These are phyloP conservation scores for Yarrowia sp. DNA, from an alignment of 805 yeast species.

Conservation along the genomic window DNA sequence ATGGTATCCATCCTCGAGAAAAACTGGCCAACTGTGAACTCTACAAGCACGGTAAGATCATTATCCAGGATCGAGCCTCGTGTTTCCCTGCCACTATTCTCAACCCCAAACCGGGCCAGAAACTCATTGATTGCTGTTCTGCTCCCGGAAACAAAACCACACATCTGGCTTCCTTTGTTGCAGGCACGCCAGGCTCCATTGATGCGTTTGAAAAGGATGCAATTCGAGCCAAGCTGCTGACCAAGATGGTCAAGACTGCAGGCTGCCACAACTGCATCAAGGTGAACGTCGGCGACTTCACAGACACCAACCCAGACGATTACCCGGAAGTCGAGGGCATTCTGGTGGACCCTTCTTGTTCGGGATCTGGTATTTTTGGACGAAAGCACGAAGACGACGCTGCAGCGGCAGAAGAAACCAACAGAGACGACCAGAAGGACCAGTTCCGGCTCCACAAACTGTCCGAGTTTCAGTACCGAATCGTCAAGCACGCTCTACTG, in stretches of 20 bases:
- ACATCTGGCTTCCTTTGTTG: constrained; percentile 70
- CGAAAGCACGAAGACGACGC: constrained; percentile 52
- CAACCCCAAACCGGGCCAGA: constrained; percentile 55
- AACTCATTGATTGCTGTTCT: constrained; percentile 88
- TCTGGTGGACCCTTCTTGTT: constrained; percentile 94
- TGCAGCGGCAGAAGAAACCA: constrained; percentile 27
- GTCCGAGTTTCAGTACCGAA: constrained; percentile 81
- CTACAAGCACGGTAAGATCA: constrained; percentile 71
- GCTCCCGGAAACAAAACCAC: constrained; percentile 99
- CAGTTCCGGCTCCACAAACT: constrained; percentile 62
- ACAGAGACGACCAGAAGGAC: constrained; percentile 31
- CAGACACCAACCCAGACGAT: constrained; percentile 54
- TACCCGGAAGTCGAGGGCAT: constrained; percentile 69
- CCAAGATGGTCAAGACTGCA: constrained; percentile 76
- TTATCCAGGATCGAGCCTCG: constrained; percentile 94
- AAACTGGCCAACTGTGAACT: constrained; percentile 63
- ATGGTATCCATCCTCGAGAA: constrained; percentile 77
- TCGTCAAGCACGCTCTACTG: constrained; percentile 79
- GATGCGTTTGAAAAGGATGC: constrained; percentile 86
- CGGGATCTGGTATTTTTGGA: constrained; percentile 98
- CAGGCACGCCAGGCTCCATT: constrained; percentile 42
- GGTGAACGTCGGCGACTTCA: constrained; percentile 56
- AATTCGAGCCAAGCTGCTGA: constrained; percentile 63
- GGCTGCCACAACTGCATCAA: constrained; percentile 51
- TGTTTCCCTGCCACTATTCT: constrained; percentile 92